Percentiles rank a stretch among this genome's conserved stretches.
These are phyloP conservation scores for Neocucurbitaria cava DNA, from an alignment of 2,329 filamentous ascomycete species.

Conservation along the genomic window DNA sequence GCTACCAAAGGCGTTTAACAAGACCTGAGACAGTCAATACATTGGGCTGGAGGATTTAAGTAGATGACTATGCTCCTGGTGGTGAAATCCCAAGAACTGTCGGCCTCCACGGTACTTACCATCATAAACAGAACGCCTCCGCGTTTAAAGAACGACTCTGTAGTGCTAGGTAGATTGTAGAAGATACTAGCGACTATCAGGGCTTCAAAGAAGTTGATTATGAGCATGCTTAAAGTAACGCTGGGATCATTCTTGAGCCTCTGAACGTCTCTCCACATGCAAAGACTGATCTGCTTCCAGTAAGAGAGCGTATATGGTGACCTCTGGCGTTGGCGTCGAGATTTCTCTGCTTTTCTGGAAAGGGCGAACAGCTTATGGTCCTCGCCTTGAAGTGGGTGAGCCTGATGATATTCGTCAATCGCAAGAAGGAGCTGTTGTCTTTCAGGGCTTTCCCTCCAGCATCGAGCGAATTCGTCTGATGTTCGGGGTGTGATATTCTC, in stretches of 20 bases:
- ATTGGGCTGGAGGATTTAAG: constrained; percentile 58
- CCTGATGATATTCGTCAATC: constrained; percentile 58
- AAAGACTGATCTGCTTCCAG: constrained; percentile 56
- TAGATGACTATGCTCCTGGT: constrained; percentile 35
- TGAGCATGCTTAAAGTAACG: constrained; percentile 67
- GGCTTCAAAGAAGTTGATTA: constrained; percentile 74
- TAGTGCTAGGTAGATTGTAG: constrained; percentile 58
- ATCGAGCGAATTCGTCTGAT: constrained; percentile 57
- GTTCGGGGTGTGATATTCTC: constrained; percentile 52
- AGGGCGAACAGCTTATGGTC: constrained; percentile 43
- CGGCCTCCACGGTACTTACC: constrained; percentile 31
- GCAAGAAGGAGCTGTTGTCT: constrained; percentile 47
- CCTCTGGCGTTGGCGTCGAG: constrained; percentile 57
- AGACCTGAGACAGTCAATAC: constrained; percentile 54
- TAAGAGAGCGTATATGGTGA: constrained; percentile 61
- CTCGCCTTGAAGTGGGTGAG: constrained; percentile 48
- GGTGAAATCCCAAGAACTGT: background rate
- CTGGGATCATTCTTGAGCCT: constrained; percentile 43
- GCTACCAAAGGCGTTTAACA: constrained; percentile 61
- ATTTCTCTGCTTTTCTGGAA: constrained; percentile 54
- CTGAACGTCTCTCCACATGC: constrained; percentile 32
- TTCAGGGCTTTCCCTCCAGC: constrained; percentile 50
- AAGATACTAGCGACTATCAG: constrained; percentile 67
- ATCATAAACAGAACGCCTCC: constrained; percentile 66
- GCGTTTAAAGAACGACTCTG: constrained; percentile 60